These are phyloP conservation scores for Hysterangium stoloniferum DNA, from an alignment of 768 basidiomycete species.

Conservation along the genomic window DNA sequence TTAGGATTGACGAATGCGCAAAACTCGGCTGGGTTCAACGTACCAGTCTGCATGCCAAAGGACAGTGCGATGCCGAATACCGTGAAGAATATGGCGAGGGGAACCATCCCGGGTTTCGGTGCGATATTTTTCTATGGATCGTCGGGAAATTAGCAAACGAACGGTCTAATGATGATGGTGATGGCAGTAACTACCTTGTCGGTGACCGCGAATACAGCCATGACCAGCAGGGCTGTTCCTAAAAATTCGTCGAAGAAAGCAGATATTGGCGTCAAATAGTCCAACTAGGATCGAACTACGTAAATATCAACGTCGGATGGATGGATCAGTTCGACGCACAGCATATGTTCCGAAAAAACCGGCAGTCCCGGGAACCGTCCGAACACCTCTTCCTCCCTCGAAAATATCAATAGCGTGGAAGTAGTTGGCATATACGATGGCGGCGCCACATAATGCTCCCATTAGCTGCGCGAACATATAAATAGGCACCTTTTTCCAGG, in stretches of 20 bases:
- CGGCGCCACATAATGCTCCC: constrained; percentile 52
- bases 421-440: constrained; percentile 55
- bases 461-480: constrained; percentile 59
- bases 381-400: constrained; percentile 46
- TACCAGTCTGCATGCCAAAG: constrained; percentile 53
- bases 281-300: too few species aligned
- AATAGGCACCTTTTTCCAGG: constrained; percentile 71
- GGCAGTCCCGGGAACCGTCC: constrained; percentile 52
- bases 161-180: too few species aligned
- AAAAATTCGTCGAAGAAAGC: constrained; percentile 49
- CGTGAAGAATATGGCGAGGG: constrained; percentile 46
- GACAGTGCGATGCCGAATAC: constrained; percentile 46
- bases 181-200: too few species aligned
- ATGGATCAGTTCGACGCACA: constrained; percentile 35
- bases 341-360: constrained; percentile 54
- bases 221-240: constrained; percentile 44
- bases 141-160: background rate
- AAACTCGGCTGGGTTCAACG: background rate
- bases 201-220: constrained; percentile 44
- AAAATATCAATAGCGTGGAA: constrained; percentile 57
- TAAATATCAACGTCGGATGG: too few species aligned
- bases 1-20: constrained; percentile 2
- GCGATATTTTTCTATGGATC: constrained; percentile 31
- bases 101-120: constrained; percentile 42
- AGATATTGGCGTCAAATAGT: too few species aligned